Conservation (phyloP, 2,329 filamentous ascomycete species). For the Hypoxylon sp. region DNA sequence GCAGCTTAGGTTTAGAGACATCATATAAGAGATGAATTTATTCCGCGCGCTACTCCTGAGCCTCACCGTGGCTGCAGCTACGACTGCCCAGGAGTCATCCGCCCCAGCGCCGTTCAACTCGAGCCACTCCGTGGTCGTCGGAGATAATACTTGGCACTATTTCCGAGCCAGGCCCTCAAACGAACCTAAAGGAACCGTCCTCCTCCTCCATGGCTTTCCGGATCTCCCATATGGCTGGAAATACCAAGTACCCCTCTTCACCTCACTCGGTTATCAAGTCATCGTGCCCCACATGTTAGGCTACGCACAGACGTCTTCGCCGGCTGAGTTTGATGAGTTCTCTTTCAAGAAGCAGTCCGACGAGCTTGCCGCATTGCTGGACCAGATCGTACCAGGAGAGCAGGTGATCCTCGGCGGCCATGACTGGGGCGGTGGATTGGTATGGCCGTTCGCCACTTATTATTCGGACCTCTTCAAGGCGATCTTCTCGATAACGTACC, state of each 20-base stretch:
- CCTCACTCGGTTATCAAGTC: slow-evolving; percentile 74
- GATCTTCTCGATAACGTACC: slow-evolving; percentile 76
- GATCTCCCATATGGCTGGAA: slow-evolving; percentile 77
- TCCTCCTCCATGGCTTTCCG: slow-evolving; percentile 57
- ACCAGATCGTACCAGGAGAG: slow-evolving; percentile 61
- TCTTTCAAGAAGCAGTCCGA: slow-evolving; percentile 71
- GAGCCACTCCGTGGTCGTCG: slow-evolving; percentile 27
- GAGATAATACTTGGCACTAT: slow-evolving; percentile 26
- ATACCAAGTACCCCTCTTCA: slow-evolving; percentile 76
- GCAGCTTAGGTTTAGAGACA: neutral
- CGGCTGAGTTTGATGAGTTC: slow-evolving; percentile 59
- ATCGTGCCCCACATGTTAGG: slow-evolving; percentile 79
- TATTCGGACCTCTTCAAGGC: slow-evolving; percentile 73
- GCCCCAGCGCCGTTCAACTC: slow-evolving; percentile 30
- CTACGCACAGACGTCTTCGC: slow-evolving; percentile 70
- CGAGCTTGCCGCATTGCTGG: slow-evolving; percentile 72
- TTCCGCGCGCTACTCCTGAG: slow-evolving; percentile 3
- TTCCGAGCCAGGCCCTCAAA: slow-evolving; percentile 23
- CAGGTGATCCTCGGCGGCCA: slow-evolving; percentile 78
- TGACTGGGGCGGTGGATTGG: slow-evolving; percentile 78
- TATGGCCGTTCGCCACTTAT: slow-evolving; percentile 75
- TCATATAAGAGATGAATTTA: slow-evolving; percentile 1
- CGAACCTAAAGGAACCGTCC: slow-evolving; percentile 33
- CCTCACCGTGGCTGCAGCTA: neutral
- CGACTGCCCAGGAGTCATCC: slow-evolving; percentile 2